Conservation (phyloP, 2,329 filamentous ascomycete genomes). For the Fonsecaea multimorphosa region DNA sequence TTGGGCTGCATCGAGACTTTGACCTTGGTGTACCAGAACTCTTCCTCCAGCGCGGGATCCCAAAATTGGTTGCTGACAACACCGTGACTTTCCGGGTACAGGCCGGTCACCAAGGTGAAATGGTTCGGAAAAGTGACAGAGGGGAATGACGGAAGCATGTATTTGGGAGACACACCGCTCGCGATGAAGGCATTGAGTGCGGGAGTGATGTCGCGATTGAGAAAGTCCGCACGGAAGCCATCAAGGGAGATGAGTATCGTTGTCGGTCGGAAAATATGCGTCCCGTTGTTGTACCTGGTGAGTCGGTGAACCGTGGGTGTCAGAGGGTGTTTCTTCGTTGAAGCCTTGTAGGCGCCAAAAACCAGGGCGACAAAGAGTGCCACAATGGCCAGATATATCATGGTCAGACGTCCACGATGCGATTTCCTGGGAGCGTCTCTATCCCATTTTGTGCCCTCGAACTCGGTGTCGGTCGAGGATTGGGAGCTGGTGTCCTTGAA, state of each 20-base stretch:
- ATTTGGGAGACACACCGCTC: constrained; percentile 84
- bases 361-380: constrained; percentile 62
- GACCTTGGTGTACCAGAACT: constrained; percentile 73
- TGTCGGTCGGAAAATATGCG: constrained; percentile 85
- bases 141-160: constrained; percentile 93
- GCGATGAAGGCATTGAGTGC: constrained; percentile 77
- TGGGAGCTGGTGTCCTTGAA: constrained; percentile 66
- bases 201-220: constrained; percentile 82
- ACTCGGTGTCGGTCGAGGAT: constrained; percentile 63
- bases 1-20: constrained; percentile 76
- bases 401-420: constrained; percentile 36
- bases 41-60: constrained; percentile 75
- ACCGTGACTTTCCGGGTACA: constrained; percentile 92
- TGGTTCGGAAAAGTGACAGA: constrained; percentile 97
- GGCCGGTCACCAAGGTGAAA: constrained; percentile 87
- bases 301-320: constrained; percentile 34
- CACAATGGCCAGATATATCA: constrained; percentile 49
- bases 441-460: constrained; percentile 53
- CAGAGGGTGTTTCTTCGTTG: constrained; percentile 47
- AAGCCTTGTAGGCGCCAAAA: constrained; percentile 62
- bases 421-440: constrained; percentile 40
- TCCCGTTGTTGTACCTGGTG: constrained; percentile 72
- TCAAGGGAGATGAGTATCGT: constrained; percentile 94
- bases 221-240: constrained; percentile 93
- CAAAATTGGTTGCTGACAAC: constrained; percentile 94